Conservation (phyloP, 768 basidiomycete species). For the Mycena kentingensis region DNA sequence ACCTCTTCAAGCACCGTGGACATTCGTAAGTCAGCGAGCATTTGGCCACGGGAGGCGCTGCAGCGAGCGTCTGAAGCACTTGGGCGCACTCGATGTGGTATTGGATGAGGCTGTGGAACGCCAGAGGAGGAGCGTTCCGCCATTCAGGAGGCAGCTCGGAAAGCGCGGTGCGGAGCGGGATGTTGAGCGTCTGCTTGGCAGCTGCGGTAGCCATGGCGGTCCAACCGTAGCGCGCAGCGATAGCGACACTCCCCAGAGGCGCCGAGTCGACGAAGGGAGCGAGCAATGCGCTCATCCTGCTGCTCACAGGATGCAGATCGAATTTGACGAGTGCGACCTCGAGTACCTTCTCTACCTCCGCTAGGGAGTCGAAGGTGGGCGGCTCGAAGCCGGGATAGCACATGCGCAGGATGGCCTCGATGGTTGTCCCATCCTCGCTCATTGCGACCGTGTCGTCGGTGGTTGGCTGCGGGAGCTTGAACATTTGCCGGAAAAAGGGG, state of each 20-base stretch:
- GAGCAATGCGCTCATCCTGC: not conserved
- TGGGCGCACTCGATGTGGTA: constrained; percentile 5
- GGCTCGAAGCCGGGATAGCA: constrained; percentile 4
- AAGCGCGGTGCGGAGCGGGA: not conserved
- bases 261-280: not conserved
- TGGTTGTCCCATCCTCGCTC: not conserved
- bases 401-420: constrained; percentile 4
- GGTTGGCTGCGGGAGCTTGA: constrained; percentile 19
- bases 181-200: constrained; percentile 4
- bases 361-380: not conserved
- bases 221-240: constrained; percentile 1
- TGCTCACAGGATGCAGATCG: constrained; percentile 2
- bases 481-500: constrained; percentile 27
- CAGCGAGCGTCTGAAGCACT: not conserved
- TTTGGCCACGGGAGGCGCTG: not conserved
- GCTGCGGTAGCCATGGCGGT: constrained; percentile 1
- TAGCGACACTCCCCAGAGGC: not conserved
- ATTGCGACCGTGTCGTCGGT: not conserved
- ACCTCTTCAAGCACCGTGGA: not conserved
- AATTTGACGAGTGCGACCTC: constrained; percentile 8
- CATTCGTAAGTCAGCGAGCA: not conserved
- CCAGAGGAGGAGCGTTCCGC: not conserved
- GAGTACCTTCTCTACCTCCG: not conserved
- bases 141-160: not conserved
- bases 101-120: constrained; percentile 10